Conservation (phyloP, 2,329 filamentous ascomycete species). For the Ophiostoma populinum region DNA sequence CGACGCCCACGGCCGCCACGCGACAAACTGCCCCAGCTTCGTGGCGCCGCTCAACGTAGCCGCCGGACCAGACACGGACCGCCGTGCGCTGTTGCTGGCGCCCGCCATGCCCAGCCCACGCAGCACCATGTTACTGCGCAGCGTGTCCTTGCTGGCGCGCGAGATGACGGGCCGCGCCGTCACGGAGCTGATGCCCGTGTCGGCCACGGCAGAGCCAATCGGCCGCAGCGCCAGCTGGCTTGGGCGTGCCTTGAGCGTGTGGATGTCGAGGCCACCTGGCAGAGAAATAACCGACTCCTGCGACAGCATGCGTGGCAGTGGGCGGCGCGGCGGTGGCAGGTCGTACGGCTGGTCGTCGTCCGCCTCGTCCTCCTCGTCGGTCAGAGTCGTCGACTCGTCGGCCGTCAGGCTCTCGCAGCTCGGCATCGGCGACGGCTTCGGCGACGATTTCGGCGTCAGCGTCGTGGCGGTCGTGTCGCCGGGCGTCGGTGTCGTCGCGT, state of each 20-base stretch:
- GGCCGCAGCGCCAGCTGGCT: constrained; percentile 51
- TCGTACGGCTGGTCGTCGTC: constrained; percentile 2
- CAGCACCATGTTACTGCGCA: constrained; percentile 36
- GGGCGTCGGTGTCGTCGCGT: constrained; percentile 5
- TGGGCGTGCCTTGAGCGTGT: constrained; percentile 58
- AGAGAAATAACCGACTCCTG: constrained; percentile 85
- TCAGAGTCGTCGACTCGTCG: background rate
- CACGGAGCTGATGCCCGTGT: constrained; percentile 40
- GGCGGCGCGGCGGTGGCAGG: constrained; percentile 8
- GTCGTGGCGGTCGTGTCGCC: too few relatives aligned
- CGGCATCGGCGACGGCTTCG: constrained; percentile 3
- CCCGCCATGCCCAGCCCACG: constrained; percentile 30
- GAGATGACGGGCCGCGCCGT: constrained; percentile 41
- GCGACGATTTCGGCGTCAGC: too few relatives aligned
- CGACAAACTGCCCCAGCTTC: constrained; percentile 14
- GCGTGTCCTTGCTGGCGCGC: constrained; percentile 21
- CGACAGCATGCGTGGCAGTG: constrained; percentile 49
- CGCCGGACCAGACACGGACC: constrained; percentile 14
- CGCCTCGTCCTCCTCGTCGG: background rate
- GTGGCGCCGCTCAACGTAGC: background rate
- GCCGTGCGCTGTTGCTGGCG: constrained; percentile 13
- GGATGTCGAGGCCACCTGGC: constrained; percentile 76
- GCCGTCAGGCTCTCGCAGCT: background rate
- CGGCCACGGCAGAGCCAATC: constrained; percentile 34
- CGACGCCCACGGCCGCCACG: constrained; percentile 26